Conservation (phyloP, 2,329 filamentous ascomycete species). For the Nectriaceae sp. region DNA sequence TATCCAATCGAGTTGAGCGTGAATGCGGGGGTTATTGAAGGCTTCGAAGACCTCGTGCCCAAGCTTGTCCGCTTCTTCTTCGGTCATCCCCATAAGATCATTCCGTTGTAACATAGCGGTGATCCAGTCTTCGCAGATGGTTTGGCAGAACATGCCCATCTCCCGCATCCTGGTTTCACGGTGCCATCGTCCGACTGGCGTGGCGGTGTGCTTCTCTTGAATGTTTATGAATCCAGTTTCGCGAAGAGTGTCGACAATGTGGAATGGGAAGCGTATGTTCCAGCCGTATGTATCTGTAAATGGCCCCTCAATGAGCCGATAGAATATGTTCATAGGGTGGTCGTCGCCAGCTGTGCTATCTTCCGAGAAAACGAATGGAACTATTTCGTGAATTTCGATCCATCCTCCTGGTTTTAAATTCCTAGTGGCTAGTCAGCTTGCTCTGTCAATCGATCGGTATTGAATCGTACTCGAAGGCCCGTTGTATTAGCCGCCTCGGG, state of each 20-base stretch:
- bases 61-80: slow-evolving; percentile 36
- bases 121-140: slow-evolving; percentile 37
- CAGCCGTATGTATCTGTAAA: slow-evolving; percentile 38
- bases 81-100: slow-evolving; percentile 34
- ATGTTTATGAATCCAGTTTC: slow-evolving; percentile 38
- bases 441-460: neutral
- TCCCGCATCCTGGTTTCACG: slow-evolving; percentile 36
- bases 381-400: slow-evolving; percentile 41
- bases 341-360: slow-evolving; percentile 31
- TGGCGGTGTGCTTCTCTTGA: slow-evolving; percentile 28
- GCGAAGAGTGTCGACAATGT: slow-evolving; percentile 31
- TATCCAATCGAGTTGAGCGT: slow-evolving; percentile 38
- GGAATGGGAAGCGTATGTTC: slow-evolving; percentile 32
- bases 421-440: slow-evolving; percentile 23
- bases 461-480: slow-evolving; percentile 44
- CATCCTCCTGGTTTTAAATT: slow-evolving; percentile 41
- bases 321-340: slow-evolving; percentile 36
- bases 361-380: slow-evolving; percentile 33
- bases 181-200: slow-evolving; percentile 42
- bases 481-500: slow-evolving; percentile 49
- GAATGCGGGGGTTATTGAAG: slow-evolving; percentile 35
- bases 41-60: slow-evolving; percentile 33
- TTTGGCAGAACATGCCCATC: slow-evolving; percentile 40
- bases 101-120: slow-evolving; percentile 35
- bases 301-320: slow-evolving; percentile 32